A percentile compares a stretch with the other conserved stretches of the same genome.
Evolutionary conservation across 2,329 filamentous ascomycete species (phyloP).

Genomic region (Cordyceps fumosorosea): DNA sequence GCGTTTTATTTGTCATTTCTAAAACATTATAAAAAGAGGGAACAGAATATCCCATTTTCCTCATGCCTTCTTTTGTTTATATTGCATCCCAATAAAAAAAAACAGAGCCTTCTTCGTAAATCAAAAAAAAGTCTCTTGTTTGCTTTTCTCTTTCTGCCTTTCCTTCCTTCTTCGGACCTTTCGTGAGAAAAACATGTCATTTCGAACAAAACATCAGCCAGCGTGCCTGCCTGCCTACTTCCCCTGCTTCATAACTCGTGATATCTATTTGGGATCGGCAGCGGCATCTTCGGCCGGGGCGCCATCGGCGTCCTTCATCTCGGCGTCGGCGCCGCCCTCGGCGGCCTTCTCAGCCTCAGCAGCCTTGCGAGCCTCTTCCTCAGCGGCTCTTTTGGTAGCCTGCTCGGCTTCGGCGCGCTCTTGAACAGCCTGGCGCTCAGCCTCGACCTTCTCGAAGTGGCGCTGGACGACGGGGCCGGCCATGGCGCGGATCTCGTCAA

Average conservation of each 20-base stretch:
- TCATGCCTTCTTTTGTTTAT: conserved; percentile 12
- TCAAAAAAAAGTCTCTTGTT: conserved; percentile 3
- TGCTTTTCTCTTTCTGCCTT: conserved; percentile 9
- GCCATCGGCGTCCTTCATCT: conserved; percentile 56
- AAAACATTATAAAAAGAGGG: conserved; percentile 12
- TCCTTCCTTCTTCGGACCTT: conserved; percentile 13
- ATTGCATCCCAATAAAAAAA: conserved; percentile 9
- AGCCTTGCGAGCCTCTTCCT: conserved; percentile 50
- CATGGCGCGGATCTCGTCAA: conserved; percentile 88
- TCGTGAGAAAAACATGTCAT: conserved; percentile 18
- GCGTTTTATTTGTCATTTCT: conserved; percentile 12
- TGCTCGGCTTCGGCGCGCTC: conserved; percentile 73
- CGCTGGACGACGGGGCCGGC: conserved; percentile 89
- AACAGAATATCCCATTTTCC: conserved; percentile 3
- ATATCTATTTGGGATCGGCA: conserved; percentile 30
- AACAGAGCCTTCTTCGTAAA: conserved; percentile 2
- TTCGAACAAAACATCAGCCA: conserved; percentile 6
- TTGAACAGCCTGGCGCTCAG: conserved; percentile 71
- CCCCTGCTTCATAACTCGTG: background rate
- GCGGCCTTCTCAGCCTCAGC: conserved; percentile 44
- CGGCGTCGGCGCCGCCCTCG: conserved; percentile 48
- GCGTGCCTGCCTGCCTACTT: background rate
- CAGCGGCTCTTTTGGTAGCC: conserved; percentile 63
- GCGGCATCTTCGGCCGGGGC: conserved; percentile 40
- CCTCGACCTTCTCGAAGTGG: conserved; percentile 90